Percentiles rank a stretch among this genome's conserved stretches.
phyloP scores from a whole-genome alignment of 805 yeast genomes.

The Tetrapisispora nanseiensis region DNA sequence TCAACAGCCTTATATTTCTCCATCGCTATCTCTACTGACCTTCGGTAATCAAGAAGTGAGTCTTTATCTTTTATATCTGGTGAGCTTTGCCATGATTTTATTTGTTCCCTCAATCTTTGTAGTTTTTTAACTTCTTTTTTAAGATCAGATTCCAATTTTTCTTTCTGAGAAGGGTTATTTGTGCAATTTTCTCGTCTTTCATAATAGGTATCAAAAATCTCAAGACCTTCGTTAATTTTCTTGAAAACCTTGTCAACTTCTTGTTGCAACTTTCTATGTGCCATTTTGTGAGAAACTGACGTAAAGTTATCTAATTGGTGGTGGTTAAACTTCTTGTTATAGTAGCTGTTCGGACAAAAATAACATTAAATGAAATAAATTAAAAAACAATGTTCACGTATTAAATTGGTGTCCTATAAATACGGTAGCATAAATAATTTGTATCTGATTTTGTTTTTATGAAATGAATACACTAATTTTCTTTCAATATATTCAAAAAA shows the following conservation, averaged over 20 bases:
- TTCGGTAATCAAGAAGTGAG: constrained; percentile 65
- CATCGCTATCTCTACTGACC: constrained; percentile 71
- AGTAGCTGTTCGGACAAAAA: no score
- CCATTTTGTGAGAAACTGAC: constrained; percentile 23
- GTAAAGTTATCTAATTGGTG: no score
- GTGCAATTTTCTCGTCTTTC: constrained; percentile 74
- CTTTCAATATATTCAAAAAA: no score
- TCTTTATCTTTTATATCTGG: constrained; percentile 88
- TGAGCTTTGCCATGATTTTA: constrained; percentile 89
- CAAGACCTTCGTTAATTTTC: constrained; percentile 85
- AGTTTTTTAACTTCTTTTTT: constrained; percentile 92
- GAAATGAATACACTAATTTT: no score
- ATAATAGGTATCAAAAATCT: constrained; percentile 72
- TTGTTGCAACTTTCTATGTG: constrained; percentile 40
- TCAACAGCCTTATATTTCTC: constrained; percentile 93
- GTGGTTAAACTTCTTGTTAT: no score
- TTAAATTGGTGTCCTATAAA: no score
- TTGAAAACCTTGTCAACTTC: constrained; percentile 86
- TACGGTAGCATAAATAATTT: no score
- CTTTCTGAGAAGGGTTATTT: constrained; percentile 79
- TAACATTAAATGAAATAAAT: no score
- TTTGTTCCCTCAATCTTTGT: constrained; percentile 88
- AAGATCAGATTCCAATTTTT: constrained; percentile 82
- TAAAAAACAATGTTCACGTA: no score
- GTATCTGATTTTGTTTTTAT: no score